Conservation (phyloP, 1,284 basidiomycete species). For the Phylloboletellus chloephorus region DNA sequence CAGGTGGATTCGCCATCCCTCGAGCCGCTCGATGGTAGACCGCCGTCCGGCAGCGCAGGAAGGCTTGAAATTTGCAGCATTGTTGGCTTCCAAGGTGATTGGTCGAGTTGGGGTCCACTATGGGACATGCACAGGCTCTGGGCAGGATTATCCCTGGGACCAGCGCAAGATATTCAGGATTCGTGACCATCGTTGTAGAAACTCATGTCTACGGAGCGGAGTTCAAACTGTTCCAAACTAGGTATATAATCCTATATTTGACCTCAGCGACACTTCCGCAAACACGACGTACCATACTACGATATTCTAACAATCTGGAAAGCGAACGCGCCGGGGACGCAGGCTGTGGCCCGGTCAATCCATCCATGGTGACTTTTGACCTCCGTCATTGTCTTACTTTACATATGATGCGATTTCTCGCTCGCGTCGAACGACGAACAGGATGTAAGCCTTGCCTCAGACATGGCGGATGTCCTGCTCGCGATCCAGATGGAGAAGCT, state of each 20-base stretch:
- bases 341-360: conserved; percentile 3
- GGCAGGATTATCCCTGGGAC: conserved; percentile 20
- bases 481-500: conserved; percentile 53
- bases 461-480: conserved; percentile 44
- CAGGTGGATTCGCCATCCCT: conserved; percentile 13
- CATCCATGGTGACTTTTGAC: conserved; percentile 17
- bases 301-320: conserved; percentile 4
- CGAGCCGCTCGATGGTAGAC: conserved; percentile 19
- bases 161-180: conserved; percentile 15
- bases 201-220: too few relatives aligned
- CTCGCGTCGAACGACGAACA: conserved; percentile 7
- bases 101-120: conserved; percentile 31
- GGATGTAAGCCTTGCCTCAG: conserved; percentile 8
- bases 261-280: conserved; percentile 7
- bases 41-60: conserved; percentile 39
- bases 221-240: neutral
- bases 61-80: conserved; percentile 44
- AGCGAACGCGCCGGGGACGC: conserved; percentile 4
- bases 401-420: conserved; percentile 3
- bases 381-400: neutral
- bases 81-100: conserved; percentile 41
- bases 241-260: neutral
- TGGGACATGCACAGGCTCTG: conserved; percentile 19
- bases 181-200: conserved; percentile 1
- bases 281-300: neutral